These are phyloP conservation scores for Pezicula radicicola DNA, from an alignment of 2,329 filamentous ascomycete genomes.

Conservation along the genomic window DNA sequence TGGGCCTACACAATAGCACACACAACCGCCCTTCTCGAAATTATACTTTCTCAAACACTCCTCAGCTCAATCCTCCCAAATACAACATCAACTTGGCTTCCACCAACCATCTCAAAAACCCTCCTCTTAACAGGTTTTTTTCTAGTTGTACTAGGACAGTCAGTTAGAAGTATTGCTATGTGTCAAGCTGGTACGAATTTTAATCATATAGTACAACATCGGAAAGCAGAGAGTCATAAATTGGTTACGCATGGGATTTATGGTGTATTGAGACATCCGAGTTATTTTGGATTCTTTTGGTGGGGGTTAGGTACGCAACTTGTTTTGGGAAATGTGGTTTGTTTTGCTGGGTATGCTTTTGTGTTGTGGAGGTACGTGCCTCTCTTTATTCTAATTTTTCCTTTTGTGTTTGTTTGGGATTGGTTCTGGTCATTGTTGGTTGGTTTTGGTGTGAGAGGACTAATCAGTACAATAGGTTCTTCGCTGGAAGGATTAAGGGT, in stretches of 20 bases:
- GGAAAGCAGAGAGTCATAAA: constrained; percentile 63
- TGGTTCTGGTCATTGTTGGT: no score
- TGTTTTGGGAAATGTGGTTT: constrained; percentile 79
- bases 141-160: constrained; percentile 69
- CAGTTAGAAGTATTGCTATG: constrained; percentile 80
- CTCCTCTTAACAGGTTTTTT: constrained; percentile 54
- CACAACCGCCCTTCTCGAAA: constrained; percentile 69
- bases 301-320: constrained; percentile 96
- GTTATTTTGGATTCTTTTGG: constrained; percentile 98
- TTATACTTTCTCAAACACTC: constrained; percentile 55
- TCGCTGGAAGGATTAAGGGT: constrained; percentile 67
- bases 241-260: constrained; percentile 88
- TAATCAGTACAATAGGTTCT: constrained; percentile 51
- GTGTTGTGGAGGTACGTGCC: constrained; percentile 63
- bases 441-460: no score
- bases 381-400: no score
- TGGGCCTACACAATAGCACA: constrained; percentile 82
- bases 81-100: constrained; percentile 20
- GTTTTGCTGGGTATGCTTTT: constrained; percentile 67
- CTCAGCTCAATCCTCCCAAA: constrained; percentile 53
- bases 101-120: constrained; percentile 29
- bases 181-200: constrained; percentile 84
- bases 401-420: no score
- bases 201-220: constrained; percentile 80
- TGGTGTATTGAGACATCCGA: constrained; percentile 72